Evolutionary conservation across 257 asterid species (phyloP).

Genomic region (Solanum neorickii): DNA sequence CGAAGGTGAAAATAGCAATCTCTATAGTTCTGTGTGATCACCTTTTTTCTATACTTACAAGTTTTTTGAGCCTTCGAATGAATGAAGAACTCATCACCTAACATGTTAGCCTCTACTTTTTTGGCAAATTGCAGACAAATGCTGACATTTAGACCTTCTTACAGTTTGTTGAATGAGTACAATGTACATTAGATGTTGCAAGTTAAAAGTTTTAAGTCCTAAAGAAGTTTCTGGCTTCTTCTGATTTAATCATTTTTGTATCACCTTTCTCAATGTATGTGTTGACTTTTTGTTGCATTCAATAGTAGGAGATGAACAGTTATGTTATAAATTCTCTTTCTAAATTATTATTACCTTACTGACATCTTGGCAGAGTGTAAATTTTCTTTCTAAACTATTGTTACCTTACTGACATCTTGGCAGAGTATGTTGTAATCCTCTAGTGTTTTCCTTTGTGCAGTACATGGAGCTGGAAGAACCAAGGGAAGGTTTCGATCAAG

Average conservation of each 20-base stretch:
- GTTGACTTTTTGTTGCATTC: not conserved
- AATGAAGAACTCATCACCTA: not conserved
- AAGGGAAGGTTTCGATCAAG: constrained; percentile 32
- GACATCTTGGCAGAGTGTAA: not conserved
- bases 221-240: not conserved
- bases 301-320: not conserved
- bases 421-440: not conserved
- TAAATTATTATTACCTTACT: not conserved
- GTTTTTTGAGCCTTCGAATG: not conserved
- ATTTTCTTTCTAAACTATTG: not conserved
- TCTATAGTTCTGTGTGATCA: not conserved
- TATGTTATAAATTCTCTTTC: not conserved
- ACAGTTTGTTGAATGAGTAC: not conserved
- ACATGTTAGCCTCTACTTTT: not conserved
- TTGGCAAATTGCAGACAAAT: not conserved
- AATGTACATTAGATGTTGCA: not conserved
- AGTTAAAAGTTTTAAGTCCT: not conserved
- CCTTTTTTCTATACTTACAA: not conserved
- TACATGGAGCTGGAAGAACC: constrained; percentile 16
- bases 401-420: not conserved
- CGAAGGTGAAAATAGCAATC: not conserved
- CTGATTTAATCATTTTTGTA: not conserved
- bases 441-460: constrained; percentile 17
- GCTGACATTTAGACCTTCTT: not conserved
- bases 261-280: not conserved